phyloP scores from a whole-genome alignment of 148 eudicot species.

The Arctostaphylos glauca region DNA sequence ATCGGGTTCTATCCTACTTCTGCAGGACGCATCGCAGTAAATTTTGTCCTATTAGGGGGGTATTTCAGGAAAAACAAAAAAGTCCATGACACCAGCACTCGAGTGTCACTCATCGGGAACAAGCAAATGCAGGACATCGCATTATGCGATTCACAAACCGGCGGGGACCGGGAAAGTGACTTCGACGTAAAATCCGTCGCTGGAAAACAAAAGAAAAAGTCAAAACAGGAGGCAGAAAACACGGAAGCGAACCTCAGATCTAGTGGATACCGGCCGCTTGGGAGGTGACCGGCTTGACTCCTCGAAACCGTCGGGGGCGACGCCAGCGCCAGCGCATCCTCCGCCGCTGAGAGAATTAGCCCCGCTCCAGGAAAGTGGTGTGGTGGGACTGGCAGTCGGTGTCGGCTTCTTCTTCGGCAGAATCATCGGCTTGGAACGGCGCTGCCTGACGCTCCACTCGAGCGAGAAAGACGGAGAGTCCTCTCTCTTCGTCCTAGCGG shows the following conservation, averaged over 20 bases:
- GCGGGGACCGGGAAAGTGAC: background rate
- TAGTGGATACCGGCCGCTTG: slow-evolving; percentile 14
- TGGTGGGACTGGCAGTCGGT: slow-evolving; percentile 42
- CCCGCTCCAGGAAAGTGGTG: slow-evolving; percentile 51
- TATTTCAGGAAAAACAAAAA: background rate
- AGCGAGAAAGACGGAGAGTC: slow-evolving; percentile 18
- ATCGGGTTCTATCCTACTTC: slow-evolving; percentile 16
- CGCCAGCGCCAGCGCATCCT: background rate
- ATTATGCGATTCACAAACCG: slow-evolving; percentile 10
- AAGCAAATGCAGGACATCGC: background rate
- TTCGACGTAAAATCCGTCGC: background rate
- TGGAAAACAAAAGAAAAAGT: background rate
- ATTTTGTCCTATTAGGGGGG: slow-evolving; percentile 12
- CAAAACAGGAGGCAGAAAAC: background rate
- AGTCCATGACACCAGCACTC: slow-evolving; percentile 12
- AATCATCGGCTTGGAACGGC: slow-evolving; percentile 24
- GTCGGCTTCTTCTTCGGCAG: slow-evolving; percentile 3
- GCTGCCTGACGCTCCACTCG: slow-evolving; percentile 41
- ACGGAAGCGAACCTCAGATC: slow-evolving; percentile 41
- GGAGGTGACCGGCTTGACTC: slow-evolving; percentile 29
- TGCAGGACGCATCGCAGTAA: slow-evolving; percentile 19
- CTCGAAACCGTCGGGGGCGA: slow-evolving; percentile 26
- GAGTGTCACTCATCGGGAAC: background rate
- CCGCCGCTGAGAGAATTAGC: slow-evolving; percentile 38
- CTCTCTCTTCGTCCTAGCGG: slow-evolving; percentile 8